phyloP scores from a whole-genome alignment of 306 rosid genomes.

The Astragalus glycyphyllos region DNA sequence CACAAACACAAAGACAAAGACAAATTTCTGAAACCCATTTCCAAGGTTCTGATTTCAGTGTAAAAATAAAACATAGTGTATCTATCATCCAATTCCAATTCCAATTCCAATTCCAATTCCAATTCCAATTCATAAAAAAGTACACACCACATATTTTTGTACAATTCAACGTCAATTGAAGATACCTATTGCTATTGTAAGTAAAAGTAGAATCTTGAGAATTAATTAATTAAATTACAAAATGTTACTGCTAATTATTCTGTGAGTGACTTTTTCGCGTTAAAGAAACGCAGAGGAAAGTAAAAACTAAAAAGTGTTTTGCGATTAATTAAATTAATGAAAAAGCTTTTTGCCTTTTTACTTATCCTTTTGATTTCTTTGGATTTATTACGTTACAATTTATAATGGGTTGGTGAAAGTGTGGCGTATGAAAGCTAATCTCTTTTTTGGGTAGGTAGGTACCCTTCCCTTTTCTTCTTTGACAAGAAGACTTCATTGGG shows the following conservation, averaged over 20 bases:
- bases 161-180: too few species aligned
- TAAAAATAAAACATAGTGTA: too few species aligned
- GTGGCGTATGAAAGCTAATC: slow-evolving; percentile 34
- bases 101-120: too few species aligned
- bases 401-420: slow-evolving; percentile 38
- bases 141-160: too few species aligned
- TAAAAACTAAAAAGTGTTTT: not conserved
- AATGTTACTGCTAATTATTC: too few species aligned
- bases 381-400: not conserved
- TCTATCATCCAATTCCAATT: too few species aligned
- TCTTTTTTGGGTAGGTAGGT: slow-evolving; percentile 36
- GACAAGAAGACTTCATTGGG: not conserved
- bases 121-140: too few species aligned
- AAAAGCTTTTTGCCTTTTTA: slow-evolving; percentile 27
- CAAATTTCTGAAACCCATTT: not conserved
- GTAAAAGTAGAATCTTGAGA: too few species aligned
- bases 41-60: not conserved
- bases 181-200: too few species aligned
- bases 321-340: not conserved
- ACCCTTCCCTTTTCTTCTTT: slow-evolving; percentile 5
- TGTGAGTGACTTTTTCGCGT: not conserved
- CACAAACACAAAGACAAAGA: not conserved
- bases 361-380: slow-evolving; percentile 6
- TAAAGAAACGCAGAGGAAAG: not conserved
- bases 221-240: too few species aligned